phyloP scores from a whole-genome alignment of 306 rosid genomes.

The Cucumis melo region DNA sequence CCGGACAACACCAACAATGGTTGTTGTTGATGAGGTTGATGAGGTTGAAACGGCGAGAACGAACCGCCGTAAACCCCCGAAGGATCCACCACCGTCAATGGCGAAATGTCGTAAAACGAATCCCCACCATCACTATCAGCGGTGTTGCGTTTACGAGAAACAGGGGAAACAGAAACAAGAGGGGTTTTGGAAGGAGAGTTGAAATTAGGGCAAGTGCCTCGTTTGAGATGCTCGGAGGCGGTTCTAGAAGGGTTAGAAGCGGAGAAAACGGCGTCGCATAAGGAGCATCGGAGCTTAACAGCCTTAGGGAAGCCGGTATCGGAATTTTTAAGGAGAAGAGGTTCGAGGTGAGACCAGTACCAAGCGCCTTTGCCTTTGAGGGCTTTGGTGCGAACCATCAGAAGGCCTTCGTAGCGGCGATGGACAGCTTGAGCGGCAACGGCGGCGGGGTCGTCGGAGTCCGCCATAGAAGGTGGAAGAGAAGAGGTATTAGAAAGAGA shows the following conservation, averaged over 20 bases:
- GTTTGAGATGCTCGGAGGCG: constrained; percentile 80
- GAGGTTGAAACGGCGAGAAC: constrained; percentile 6
- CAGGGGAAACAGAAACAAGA: constrained; percentile 36
- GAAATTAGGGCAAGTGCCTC: constrained; percentile 86
- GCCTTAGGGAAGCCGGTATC: constrained; percentile 72
- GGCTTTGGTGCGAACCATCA: constrained; percentile 70
- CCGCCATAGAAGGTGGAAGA: constrained; percentile 4
- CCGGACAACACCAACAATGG: constrained; percentile 45
- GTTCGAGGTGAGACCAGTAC: constrained; percentile 91
- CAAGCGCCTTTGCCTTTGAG: constrained; percentile 91
- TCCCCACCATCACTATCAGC: background rate
- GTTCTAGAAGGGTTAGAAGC: constrained; percentile 88
- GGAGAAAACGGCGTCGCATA: constrained; percentile 85
- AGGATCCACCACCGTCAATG: constrained; percentile 35
- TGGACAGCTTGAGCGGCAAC: constrained; percentile 44
- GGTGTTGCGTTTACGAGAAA: constrained; percentile 30
- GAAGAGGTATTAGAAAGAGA: background rate
- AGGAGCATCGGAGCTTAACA: constrained; percentile 63
- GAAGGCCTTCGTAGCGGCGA: constrained; percentile 66
- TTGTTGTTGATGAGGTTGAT: constrained; percentile 23
- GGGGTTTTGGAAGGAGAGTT: constrained; percentile 38
- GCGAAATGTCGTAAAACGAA: constrained; percentile 26
- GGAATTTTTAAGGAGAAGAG: constrained; percentile 40
- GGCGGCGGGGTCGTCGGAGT: constrained; percentile 46
- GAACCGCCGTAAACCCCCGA: constrained; percentile 16